Conservation (phyloP, 2,329 filamentous ascomycete species). For the Neospermospora avenae region DNA sequence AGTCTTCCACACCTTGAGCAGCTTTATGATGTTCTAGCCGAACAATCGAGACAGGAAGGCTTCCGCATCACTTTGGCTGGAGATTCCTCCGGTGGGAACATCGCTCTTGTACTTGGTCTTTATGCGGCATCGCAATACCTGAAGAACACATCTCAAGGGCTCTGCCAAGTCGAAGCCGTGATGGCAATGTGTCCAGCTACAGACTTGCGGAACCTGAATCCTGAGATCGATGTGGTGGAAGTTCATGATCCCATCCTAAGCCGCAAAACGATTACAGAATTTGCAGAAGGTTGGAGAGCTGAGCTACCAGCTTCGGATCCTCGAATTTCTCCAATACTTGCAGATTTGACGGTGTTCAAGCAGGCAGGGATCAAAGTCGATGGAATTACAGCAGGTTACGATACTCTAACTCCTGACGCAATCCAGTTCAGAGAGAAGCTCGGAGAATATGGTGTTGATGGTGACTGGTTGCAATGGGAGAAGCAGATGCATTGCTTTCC, state of each 20-base stretch:
- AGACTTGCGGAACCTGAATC: conserved; percentile 22
- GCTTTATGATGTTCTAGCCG: conserved; percentile 6
- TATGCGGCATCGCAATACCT: conserved; percentile 13
- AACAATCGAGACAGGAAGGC: conserved; percentile 1
- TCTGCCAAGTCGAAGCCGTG: conserved; percentile 15
- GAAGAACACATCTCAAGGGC: background rate
- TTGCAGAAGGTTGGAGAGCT: conserved; percentile 18
- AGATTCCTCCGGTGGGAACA: conserved; percentile 22
- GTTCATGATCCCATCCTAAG: conserved; percentile 19
- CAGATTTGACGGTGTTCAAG: conserved; percentile 18
- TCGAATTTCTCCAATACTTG: conserved; percentile 20
- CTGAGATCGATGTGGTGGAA: conserved; percentile 18
- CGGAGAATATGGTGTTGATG: conserved; percentile 12
- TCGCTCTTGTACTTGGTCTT: conserved; percentile 17
- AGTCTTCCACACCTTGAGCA: conserved; percentile 15
- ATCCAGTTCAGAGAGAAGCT: conserved; percentile 21
- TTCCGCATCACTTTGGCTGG: conserved; percentile 19
- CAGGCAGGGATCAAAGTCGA: conserved; percentile 22
- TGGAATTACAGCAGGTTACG: conserved; percentile 21
- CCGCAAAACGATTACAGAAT: conserved; percentile 16
- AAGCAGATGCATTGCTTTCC: conserved; percentile 29
- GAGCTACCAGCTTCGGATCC: conserved; percentile 16
- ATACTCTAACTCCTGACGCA: conserved; percentile 19
- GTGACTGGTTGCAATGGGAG: conserved; percentile 26
- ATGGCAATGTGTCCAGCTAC: conserved; percentile 23